Percentiles rank a stretch among this genome's conserved stretches.
phyloP scores from a whole-genome alignment of 345 rosid species.

The Bretschneidera sinensis region DNA sequence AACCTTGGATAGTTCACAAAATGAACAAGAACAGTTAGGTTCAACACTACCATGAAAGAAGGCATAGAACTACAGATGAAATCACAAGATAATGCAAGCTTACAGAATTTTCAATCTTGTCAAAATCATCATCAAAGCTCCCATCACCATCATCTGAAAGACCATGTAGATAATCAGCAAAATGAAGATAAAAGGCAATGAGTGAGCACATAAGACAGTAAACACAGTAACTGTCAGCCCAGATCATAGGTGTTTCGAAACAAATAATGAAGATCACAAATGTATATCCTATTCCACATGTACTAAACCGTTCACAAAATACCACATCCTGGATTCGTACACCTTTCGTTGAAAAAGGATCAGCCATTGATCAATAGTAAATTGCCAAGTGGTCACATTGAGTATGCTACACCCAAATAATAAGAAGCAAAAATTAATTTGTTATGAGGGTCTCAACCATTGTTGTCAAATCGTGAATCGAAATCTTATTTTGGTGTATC shows the following conservation, averaged over 20 bases:
- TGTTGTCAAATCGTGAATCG: no score
- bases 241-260: background rate
- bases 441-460: no score
- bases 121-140: conserved; percentile 80
- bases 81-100: conserved; percentile 22
- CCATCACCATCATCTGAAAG: conserved; percentile 63
- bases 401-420: background rate
- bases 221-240: background rate
- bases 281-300: no score
- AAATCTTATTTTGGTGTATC: no score
- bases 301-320: background rate
- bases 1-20: background rate
- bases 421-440: no score
- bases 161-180: conserved; percentile 8
- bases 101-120: conserved; percentile 82
- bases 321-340: no score
- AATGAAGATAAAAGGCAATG: conserved; percentile 3
- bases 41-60: no score
- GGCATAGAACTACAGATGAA: background rate
- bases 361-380: background rate
- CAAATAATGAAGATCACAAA: no score
- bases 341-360: background rate
- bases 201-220: background rate
- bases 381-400: background rate
- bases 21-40: no score